These are phyloP conservation scores for Fusarium hainanense DNA, from an alignment of 2,329 filamentous ascomycete genomes.

Conservation along the genomic window DNA sequence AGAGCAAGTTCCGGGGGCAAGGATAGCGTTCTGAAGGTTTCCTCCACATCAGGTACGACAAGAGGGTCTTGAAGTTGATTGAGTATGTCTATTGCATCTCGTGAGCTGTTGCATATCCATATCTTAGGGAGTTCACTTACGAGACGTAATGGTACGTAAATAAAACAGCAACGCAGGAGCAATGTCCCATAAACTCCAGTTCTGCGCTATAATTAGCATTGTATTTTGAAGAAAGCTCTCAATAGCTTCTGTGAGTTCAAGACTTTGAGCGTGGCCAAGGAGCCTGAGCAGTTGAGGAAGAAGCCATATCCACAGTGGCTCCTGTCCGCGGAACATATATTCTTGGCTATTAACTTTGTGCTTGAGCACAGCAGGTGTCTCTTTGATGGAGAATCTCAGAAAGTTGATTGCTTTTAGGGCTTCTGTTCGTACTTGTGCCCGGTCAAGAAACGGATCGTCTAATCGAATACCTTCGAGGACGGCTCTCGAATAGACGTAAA, in stretches of 20 bases:
- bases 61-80: conserved; percentile 51
- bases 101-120: not conserved
- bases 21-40: conserved; percentile 44
- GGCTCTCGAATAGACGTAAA: conserved; percentile 84
- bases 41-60: conserved; percentile 42
- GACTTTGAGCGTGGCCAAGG: conserved; percentile 63
- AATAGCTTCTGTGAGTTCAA: conserved; percentile 62
- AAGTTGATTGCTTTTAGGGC: conserved; percentile 81
- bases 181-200: conserved; percentile 61
- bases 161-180: conserved; percentile 59
- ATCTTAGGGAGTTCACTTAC: conserved; percentile 50
- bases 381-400: conserved; percentile 77
- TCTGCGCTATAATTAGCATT: conserved; percentile 57
- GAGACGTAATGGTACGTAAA: conserved; percentile 59
- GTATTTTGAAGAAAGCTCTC: conserved; percentile 63
- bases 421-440: conserved; percentile 66
- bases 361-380: conserved; percentile 76
- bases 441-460: conserved; percentile 75
- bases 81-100: conserved; percentile 46
- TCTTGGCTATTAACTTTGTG: conserved; percentile 54
- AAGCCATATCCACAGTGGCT: conserved; percentile 74
- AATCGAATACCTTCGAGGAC: conserved; percentile 76
- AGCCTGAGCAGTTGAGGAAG: conserved; percentile 68
- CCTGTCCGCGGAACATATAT: conserved; percentile 64
- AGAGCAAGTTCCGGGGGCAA: conserved; percentile 57